Base-by-base conservation (phyloP, 1,284 basidiomycete genomes). In the Irpex rosettiformis region DNA sequence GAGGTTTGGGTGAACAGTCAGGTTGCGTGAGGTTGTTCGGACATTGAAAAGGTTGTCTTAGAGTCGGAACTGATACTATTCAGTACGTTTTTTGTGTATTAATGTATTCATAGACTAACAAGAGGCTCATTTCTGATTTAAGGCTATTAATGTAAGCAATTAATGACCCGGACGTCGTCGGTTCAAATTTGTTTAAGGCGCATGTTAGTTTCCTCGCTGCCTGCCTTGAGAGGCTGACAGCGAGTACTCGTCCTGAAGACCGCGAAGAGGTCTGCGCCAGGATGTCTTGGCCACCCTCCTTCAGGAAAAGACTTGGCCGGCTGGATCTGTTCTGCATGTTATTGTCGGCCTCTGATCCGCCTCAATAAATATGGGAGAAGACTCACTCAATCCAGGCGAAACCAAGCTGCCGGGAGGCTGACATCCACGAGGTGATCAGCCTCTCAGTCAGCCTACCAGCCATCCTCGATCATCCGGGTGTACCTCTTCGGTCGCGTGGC, bases 1-100 rank as follows among this genome's bases (percentile, higher is more conserved):
- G 88, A 91, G 69, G 69, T 88, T 30, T 89, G 86, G 87, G 80
- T 89, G 53, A 70, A 68, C 56, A 67, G 72, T 22, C 47, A 40
- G 48, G 6, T 24, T 2, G 6, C 5, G 11, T 18, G 43, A 47
- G 43, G 33, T 37, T n/a, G n/a, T 16, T 37, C 33, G 33, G 33
- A 16, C 33, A 37, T 7, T 18, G 43, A 18, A 47, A 10, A 10
- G 7, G n/a, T n/a, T n/a, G n/a, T n/a, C n/a, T n/a, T n/a, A n/a
- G n/a, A n/a, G n/a, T n/a, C n/a, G n/a, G n/a, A n/a, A n/a, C n/a
- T n/a, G n/a, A n/a, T n/a, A n/a, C n/a, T n/a, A n/a, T n/a, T n/a
- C n/a, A n/a, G n/a, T n/a, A n/a, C n/a, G n/a, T n/a, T n/a, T n/a
- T n/a, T n/a, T n/a, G n/a, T n/a, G n/a, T n/a, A n/a, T 28, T 45